Base-by-base conservation (phyloP, 345 rosid species). In the Gossypium thurberi region DNA sequence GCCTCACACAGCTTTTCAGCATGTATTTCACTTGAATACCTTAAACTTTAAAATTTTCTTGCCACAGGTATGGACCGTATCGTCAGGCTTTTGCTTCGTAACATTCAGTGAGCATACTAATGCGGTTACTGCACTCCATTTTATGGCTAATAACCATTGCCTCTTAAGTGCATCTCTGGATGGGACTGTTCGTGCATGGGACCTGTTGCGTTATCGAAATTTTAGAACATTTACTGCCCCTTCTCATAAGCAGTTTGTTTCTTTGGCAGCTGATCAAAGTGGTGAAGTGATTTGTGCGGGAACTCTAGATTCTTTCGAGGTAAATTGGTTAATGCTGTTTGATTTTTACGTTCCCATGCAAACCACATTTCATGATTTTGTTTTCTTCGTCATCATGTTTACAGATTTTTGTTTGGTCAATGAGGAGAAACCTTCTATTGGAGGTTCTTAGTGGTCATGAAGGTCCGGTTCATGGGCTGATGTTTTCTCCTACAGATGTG, bases 101-200 rank as follows among this genome's bases (percentile, higher is more conserved):
- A 95, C 99, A 21, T 95, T 95, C 82, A 83, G 94, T 1, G 99
- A 95, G 82, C 98, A 95, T 81, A 89, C 93, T 18, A 92, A 95
- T 78, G 90, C 96, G n/a, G 86, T 95, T 69, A 89, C 97, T 51
- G 98, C 98, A 18, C 92, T 95, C 71, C 97, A 95, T 86, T 95
- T 95, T 76, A 85, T 85, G 93, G 91, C 99, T 79, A 94, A 92
- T 82, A 95, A 91, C 76, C 85, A 92, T 74, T 87, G 90, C 53
- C 96, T 95, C 66, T 82, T 92, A 63, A 95, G 97, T 59, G 97
- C 97, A 65, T 95, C 99, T 73, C 84, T 95, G 48, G 99, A 92
- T 77, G 98, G 99, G 33, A 95, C 98, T 71, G 96, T 95, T 69
- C 99, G 98, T 80, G 98, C 99, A 44, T 95, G 99, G 99, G 99